Conservation (phyloP, 139 green algal species). For the Chlorella sorokiniana region DNA sequence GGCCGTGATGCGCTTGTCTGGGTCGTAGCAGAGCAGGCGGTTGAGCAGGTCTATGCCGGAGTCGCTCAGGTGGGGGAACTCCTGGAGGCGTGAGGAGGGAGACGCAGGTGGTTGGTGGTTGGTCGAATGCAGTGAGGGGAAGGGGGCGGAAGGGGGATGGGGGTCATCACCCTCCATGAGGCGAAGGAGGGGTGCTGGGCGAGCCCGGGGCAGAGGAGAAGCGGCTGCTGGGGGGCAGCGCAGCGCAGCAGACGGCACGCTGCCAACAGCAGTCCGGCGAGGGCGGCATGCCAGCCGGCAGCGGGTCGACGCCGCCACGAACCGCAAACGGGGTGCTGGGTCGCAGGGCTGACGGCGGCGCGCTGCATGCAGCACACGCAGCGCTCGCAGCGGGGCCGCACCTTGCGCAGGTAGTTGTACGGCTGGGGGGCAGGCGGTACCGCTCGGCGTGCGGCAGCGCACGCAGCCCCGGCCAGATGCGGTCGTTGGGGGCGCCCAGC, state of each 20-base stretch:
- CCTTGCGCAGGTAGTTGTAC: constrained; percentile 69
- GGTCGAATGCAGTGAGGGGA: neutral
- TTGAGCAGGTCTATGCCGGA: constrained; percentile 68
- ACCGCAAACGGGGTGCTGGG: too few species aligned
- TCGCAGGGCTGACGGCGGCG: too few species aligned
- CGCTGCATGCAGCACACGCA: neutral
- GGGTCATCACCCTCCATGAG: too few species aligned
- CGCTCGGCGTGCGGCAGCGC: constrained; percentile 41
- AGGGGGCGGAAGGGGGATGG: too few species aligned
- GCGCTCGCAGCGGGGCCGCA: neutral
- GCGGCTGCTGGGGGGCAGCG: too few species aligned
- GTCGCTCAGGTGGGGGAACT: constrained; percentile 53
- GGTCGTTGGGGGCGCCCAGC: constrained; percentile 61
- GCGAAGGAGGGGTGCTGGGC: too few species aligned
- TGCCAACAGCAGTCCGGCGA: too few species aligned
- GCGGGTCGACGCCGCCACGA: too few species aligned
- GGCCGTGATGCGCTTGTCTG: constrained; percentile 44
- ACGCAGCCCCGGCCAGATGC: constrained; percentile 68
- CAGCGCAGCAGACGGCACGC: too few species aligned
- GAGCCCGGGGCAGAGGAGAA: too few species aligned
- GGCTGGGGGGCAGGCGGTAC: constrained; percentile 69
- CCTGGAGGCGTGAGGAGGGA: constrained; percentile 9
- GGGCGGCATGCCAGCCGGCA: too few species aligned
- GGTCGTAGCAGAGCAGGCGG: constrained; percentile 57
- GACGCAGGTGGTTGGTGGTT: too few species aligned